Evolutionary conservation across 2,329 filamentous ascomycete genomes (phyloP).

Genomic region (Diplocarpon rosae): DNA sequence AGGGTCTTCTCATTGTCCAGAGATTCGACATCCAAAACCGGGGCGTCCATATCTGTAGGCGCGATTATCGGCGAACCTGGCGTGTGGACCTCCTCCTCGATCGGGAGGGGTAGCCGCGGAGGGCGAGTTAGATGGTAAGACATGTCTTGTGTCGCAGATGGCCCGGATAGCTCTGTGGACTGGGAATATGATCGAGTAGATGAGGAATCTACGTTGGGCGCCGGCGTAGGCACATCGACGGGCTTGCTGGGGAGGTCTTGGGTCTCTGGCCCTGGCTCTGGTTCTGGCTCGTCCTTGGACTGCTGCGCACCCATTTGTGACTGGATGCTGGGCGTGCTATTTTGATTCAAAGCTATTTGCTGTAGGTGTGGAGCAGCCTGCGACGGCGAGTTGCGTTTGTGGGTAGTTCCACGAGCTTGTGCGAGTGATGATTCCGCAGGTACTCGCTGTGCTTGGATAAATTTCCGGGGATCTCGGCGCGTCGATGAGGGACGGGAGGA

Average conservation of each 20-base stretch:
- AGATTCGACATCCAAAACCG: slow-evolving; percentile 29
- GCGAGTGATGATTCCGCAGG: slow-evolving; percentile 52
- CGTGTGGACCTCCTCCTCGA: slow-evolving; percentile 81
- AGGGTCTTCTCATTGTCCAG: slow-evolving; percentile 36
- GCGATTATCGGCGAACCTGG: slow-evolving; percentile 84
- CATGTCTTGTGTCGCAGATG: slow-evolving; percentile 34
- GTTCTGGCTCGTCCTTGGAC: slow-evolving; percentile 26
- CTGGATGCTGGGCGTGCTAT: slow-evolving; percentile 15
- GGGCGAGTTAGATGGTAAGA: slow-evolving; percentile 57
- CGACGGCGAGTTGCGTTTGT: slow-evolving; percentile 15
- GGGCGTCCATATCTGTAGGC: slow-evolving; percentile 43
- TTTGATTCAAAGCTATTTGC: slow-evolving; percentile 14
- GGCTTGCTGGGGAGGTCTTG: slow-evolving; percentile 41
- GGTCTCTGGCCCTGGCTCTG: slow-evolving; percentile 28
- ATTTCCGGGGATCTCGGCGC: slow-evolving; percentile 36
- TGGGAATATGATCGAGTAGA: slow-evolving; percentile 23
- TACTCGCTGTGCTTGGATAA: slow-evolving; percentile 43
- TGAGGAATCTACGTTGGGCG: slow-evolving; percentile 19
- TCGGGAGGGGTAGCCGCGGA: slow-evolving; percentile 81
- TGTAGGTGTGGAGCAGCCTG: slow-evolving; percentile 4
- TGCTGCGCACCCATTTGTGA: slow-evolving; percentile 18
- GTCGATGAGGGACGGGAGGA: slow-evolving; percentile 17
- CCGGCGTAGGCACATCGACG: slow-evolving; percentile 37
- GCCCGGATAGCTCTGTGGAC: slow-evolving; percentile 44
- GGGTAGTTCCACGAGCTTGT: slow-evolving; percentile 35